Conservation (phyloP, 2,329 filamentous ascomycete species). For the Fusarium sp. region DNA sequence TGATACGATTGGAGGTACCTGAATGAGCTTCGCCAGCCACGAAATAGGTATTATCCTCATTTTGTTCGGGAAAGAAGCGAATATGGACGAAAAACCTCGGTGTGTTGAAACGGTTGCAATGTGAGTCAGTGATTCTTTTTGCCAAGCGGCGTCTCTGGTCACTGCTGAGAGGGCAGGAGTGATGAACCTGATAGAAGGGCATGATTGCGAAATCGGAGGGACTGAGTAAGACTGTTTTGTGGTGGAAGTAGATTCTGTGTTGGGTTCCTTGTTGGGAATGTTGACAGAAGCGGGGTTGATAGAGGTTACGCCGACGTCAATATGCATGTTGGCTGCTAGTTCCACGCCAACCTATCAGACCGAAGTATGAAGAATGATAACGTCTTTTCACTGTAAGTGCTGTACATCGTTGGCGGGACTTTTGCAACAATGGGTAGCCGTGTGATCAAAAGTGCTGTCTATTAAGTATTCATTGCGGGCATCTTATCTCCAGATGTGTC, state of each 20-base stretch:
- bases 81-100: slow-evolving; percentile 36
- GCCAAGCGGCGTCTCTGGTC: slow-evolving; percentile 23
- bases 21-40: slow-evolving; percentile 18
- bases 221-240: background rate
- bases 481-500: no score
- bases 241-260: background rate
- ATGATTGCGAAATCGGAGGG: background rate
- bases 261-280: background rate
- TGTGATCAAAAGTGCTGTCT: no score
- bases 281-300: background rate
- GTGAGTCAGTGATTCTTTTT: slow-evolving; percentile 19
- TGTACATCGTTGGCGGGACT: no score
- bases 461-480: no score
- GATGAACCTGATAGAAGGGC: slow-evolving; percentile 36
- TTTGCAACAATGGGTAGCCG: no score
- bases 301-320: background rate
- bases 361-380: no score
- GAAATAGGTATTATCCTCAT: slow-evolving; percentile 18
- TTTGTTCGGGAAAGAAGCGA: slow-evolving; percentile 15
- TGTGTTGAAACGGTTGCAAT: slow-evolving; percentile 28
- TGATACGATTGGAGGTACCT: slow-evolving; percentile 22
- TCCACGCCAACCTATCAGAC: background rate
- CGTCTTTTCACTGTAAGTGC: no score
- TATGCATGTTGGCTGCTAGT: background rate
- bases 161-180: slow-evolving; percentile 20